Evolutionary conservation across 2,329 filamentous ascomycete genomes (phyloP), one percentile per base, ranked within the genome.

Genomic region (Endoconidiophora laricicola): DNA sequence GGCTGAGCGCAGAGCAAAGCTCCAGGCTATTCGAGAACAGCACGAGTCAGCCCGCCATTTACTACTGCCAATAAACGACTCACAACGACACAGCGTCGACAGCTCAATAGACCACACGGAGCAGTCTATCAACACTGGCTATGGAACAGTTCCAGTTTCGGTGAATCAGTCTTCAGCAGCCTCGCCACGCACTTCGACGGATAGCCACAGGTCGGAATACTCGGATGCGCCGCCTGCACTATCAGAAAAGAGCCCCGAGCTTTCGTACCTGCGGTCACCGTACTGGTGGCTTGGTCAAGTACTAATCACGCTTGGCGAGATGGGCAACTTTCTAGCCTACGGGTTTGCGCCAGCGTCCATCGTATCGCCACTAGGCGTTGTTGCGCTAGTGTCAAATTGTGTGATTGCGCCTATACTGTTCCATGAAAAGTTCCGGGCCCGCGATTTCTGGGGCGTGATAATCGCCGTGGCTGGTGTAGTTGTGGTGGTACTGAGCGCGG

Each of bases 321-420:
- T 84, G 61, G 91, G 91, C 47, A 98, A 98, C 63, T 98, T 98
- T 61, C 69, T 98, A 55, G 91, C 91, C 0, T 98, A 98, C 60
- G 91, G 91, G 22, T 98, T 98, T 62, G 91, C 91, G 26, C 91
- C 91, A 3, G 91, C 91, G 6, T 96, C 91, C 12, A 95, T 98
- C 58, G 91, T 98, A 40, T 95, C 88, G 33, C 91, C 91, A 0
- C 71, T 98, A 4, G 91, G 91, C 7, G 91, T 98, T n/a, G 91
- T 98, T 10, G 91, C 91, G 2, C 70, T 98, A 55, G 81, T 98
- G 43, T 94, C 88, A 42, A 98, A 98, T 66, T 98, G 91, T 64
- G 77, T 98, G 54, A 94, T 98, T 61, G 91, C 91, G 2, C 91
- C 91, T 0, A 79, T 91, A 55, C 80, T 98, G 71, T 81, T 98